These are phyloP conservation scores for Magnaporthiopsis incrustans DNA, from an alignment of 2,329 filamentous ascomycete genomes.

Conservation along the genomic window DNA sequence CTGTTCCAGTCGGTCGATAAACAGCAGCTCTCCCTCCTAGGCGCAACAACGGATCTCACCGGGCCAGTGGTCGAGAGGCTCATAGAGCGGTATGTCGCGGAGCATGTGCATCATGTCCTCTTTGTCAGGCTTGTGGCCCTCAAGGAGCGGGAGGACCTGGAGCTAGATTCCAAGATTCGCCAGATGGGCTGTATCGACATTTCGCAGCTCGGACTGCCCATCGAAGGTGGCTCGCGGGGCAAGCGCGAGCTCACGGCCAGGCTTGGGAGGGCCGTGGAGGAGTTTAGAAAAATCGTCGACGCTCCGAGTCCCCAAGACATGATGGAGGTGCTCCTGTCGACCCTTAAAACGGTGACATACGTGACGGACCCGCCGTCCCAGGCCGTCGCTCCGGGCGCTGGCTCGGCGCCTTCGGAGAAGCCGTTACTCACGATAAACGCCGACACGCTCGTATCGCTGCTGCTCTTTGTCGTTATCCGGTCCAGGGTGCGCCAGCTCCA, in stretches of 20 bases:
- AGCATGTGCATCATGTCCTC: slow-evolving; percentile 84
- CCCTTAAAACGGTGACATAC: slow-evolving; percentile 75
- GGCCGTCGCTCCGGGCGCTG: slow-evolving; percentile 15
- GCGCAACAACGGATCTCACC: slow-evolving; percentile 87
- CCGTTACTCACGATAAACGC: slow-evolving; percentile 61
- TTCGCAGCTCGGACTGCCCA: slow-evolving; percentile 82
- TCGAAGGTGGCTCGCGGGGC: slow-evolving; percentile 67
- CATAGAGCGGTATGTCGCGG: slow-evolving; percentile 89
- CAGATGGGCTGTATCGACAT: slow-evolving; percentile 94
- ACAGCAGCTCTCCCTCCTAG: slow-evolving; percentile 83
- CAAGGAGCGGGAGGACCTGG: slow-evolving; percentile 72
- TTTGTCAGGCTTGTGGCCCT: slow-evolving; percentile 76
- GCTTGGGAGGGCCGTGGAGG: slow-evolving; percentile 71
- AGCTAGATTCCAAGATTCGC: slow-evolving; percentile 80
- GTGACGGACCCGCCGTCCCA: slow-evolving; percentile 34
- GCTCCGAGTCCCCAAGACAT: slow-evolving; percentile 82
- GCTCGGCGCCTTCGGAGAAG: slow-evolving; percentile 39
- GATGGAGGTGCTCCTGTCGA: slow-evolving; percentile 71
- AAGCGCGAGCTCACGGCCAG: slow-evolving; percentile 76
- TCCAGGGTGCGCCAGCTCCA: slow-evolving; percentile 83
- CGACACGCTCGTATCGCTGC: slow-evolving; percentile 83
- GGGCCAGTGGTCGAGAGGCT: slow-evolving; percentile 86
- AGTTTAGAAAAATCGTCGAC: slow-evolving; percentile 77
- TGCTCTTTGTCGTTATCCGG: slow-evolving; percentile 87
- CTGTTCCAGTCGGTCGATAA: slow-evolving; percentile 94